These are phyloP conservation scores for Fusarium equiseti DNA, from an alignment of 2,329 filamentous ascomycete species.

Conservation along the genomic window DNA sequence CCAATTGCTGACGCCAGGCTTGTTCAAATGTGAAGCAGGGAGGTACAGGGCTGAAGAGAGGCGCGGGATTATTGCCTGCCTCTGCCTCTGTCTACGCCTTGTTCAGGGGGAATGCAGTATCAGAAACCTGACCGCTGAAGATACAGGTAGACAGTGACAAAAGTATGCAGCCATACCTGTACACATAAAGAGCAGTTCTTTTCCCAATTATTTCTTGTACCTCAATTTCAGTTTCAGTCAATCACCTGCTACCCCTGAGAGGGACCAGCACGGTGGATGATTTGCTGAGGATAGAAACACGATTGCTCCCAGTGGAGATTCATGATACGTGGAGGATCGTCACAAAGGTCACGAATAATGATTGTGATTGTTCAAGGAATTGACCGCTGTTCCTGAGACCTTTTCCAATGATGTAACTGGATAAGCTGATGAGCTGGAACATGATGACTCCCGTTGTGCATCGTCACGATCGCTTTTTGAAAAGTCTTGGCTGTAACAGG, in stretches of 20 bases:
- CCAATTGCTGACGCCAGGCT: constrained; percentile 15
- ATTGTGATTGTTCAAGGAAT: constrained; percentile 13
- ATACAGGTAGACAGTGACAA: neutral
- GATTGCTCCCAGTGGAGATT: constrained; percentile 31
- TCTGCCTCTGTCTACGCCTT: constrained; percentile 6
- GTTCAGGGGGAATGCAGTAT: constrained; percentile 12
- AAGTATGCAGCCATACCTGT: neutral
- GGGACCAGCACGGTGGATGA: neutral
- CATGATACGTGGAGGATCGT: constrained; percentile 37
- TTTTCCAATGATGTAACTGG: constrained; percentile 29
- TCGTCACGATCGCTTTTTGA: constrained; percentile 39
- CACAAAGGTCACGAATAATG: constrained; percentile 24
- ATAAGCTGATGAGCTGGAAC: constrained; percentile 24
- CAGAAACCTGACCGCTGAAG: neutral
- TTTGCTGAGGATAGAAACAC: constrained; percentile 31
- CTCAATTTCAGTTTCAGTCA: neutral
- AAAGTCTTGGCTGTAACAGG: constrained; percentile 42
- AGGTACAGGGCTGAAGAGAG: constrained; percentile 36
- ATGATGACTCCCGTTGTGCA: constrained; percentile 26
- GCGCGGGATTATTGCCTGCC: constrained; percentile 28
- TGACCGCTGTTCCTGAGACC: constrained; percentile 30
- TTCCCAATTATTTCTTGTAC: neutral
- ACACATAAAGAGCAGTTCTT: neutral
- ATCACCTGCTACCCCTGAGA: constrained; percentile 3
- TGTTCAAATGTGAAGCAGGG: constrained; percentile 18